phyloP scores from a whole-genome alignment of 2,329 filamentous ascomycete species.

The Colletotrichum sp. region DNA sequence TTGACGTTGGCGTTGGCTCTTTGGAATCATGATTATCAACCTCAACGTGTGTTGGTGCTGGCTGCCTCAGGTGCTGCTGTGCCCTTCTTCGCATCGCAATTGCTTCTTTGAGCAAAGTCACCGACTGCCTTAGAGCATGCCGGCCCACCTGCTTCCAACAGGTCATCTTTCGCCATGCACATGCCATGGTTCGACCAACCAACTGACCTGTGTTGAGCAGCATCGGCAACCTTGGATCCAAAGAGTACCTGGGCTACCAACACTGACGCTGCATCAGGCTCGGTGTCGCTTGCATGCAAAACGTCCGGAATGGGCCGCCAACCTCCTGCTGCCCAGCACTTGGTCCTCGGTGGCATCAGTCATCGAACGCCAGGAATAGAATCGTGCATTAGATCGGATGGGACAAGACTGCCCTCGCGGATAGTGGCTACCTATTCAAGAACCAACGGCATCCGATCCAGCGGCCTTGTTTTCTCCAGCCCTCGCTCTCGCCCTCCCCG shows the following conservation, averaged over 20 bases:
- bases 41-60: neutral
- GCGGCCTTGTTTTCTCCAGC: slow-evolving; percentile 1
- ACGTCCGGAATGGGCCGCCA: neutral
- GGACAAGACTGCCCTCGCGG: neutral
- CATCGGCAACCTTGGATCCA: neutral
- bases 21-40: neutral
- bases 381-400: slow-evolving; percentile 7
- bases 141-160: neutral
- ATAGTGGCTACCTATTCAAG: slow-evolving; percentile 1
- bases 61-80: neutral
- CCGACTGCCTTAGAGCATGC: neutral
- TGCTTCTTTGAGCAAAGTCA: neutral
- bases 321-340: neutral
- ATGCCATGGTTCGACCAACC: neutral
- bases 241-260: neutral
- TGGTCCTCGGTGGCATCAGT: neutral
- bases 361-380: slow-evolving; percentile 7
- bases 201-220: neutral
- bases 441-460: slow-evolving; percentile 2
- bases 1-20: neutral
- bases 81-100: neutral
- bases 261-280: neutral
- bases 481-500: neutral
- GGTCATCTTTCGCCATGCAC: neutral
- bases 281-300: neutral